These are phyloP conservation scores for Mortierella sp. DNA, from an alignment of 371 early-diverging fungal genomes.

Conservation along the genomic window DNA sequence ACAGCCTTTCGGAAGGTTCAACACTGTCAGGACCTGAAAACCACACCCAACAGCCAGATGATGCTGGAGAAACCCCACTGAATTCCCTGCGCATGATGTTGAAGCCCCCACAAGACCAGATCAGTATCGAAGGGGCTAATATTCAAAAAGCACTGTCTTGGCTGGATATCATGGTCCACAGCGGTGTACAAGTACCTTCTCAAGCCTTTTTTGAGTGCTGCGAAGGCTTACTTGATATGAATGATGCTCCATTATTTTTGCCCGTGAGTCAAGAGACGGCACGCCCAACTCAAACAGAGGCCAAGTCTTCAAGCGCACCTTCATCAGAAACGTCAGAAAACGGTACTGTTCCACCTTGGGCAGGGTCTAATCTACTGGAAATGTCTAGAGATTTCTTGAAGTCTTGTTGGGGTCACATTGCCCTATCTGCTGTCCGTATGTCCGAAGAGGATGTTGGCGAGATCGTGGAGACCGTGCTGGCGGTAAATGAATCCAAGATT, in stretches of 20 bases:
- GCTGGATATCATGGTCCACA: constrained; percentile 41
- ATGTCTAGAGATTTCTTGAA: constrained; percentile 20
- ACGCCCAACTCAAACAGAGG: neutral
- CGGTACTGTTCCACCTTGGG: neutral
- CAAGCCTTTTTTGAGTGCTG: constrained; percentile 43
- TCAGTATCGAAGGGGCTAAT: neutral
- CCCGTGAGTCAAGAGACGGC: neutral
- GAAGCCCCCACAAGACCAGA: neutral
- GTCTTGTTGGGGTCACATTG: constrained; percentile 30
- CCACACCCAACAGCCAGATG: constrained; percentile 4
- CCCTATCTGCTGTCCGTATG: constrained; percentile 13
- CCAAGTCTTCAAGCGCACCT: neutral
- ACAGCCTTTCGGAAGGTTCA: neutral
- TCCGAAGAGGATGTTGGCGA: constrained; percentile 21
- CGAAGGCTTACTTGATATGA: constrained; percentile 21
- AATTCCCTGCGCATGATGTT: constrained; percentile 20
- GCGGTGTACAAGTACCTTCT: constrained; percentile 29
- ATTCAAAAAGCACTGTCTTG: constrained; percentile 26
- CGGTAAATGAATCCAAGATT: constrained; percentile 23
- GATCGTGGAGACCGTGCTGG: constrained; percentile 32
- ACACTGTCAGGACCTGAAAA: neutral
- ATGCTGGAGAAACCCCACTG: constrained; percentile 25
- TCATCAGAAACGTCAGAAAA: neutral
- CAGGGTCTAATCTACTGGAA: constrained; percentile 6
- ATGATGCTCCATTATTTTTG: neutral